phyloP scores from a whole-genome alignment of 106 monocot species.

The Dioscorea dumetorum region DNA sequence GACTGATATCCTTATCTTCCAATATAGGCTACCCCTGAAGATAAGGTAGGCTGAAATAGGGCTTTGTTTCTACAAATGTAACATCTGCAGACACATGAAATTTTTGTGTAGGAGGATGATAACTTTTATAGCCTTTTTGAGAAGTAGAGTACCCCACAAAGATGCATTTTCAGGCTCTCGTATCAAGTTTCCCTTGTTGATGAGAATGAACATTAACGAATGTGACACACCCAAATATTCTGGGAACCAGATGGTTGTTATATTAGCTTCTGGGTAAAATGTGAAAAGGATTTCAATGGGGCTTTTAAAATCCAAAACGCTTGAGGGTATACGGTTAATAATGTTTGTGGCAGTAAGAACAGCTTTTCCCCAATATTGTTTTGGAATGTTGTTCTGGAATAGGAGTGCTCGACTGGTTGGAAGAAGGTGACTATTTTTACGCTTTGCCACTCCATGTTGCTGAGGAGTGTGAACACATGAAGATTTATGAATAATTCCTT shows the following conservation, averaged over 20 bases:
- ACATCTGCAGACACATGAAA: too few species aligned
- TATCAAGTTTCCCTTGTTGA: background rate
- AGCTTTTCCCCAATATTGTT: conserved; percentile 4
- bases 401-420: conserved; percentile 1
- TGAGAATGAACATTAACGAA: conserved; percentile 2
- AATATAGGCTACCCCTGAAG: too few species aligned
- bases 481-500: too few species aligned
- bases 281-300: background rate
- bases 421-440: conserved; percentile 16
- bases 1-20: too few species aligned
- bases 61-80: too few species aligned
- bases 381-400: background rate
- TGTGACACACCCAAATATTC: conserved; percentile 20
- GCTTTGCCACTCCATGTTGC: conserved; percentile 17
- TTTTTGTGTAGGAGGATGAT: too few species aligned
- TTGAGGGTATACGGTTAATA: conserved; percentile 16
- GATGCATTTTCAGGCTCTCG: conserved; percentile 1
- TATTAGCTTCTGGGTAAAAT: background rate
- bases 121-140: too few species aligned
- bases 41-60: too few species aligned
- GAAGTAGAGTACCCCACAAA: conserved; percentile 9
- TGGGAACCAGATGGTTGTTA: background rate
- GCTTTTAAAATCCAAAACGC: background rate
- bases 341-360: background rate
- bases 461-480: too few species aligned